Base-by-base conservation (phyloP, 345 rosid genomes). In the Salix dunnii region DNA sequence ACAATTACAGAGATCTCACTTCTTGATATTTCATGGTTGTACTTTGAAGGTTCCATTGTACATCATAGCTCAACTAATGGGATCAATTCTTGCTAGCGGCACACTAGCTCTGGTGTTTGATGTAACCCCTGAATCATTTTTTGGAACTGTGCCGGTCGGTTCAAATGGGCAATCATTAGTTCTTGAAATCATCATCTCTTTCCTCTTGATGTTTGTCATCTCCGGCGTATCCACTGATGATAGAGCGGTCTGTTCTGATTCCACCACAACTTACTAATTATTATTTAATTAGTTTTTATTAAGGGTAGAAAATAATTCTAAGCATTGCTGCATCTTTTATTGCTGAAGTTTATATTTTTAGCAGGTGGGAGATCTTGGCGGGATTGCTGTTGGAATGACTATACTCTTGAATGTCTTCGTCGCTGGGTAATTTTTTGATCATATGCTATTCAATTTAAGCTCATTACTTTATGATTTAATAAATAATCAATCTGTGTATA, bases 191-290 rank as follows among this genome's bases (percentile, higher is more conserved):
- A 82, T 92, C 77, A 88, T 85, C 81, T 78, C 94, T 27, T 90
- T 88, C 53, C 85, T 89, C 42, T 84, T 92, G 62, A 88, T 92
- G 94, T 92, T 92, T 7, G 94, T 90, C 51, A 84, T 90, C 46
- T 90, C 85, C 0, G 90, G 91, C 1, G 87, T 75, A 46, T 43
- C 85, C 27, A 87, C 91, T 0, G 94, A 91, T 77, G 25, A 63
- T 16, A 85, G 91, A 78, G 86, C 91, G 58, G 91, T 88, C 27
- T 1, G 86, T 77, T 17, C 18, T 23, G n/a, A 58, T 66, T 42
- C 7, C 2, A 13, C 2, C 8, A 48, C 49, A 1, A 0, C 7
- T 60, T 11, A 25, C 2, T 0, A 35, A 35, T 1, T 35, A 35
- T 35, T 35, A 35, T 35, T 35, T 35, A 35, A 35, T 0, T 21